Percentiles rank a stretch among this genome's conserved stretches.
Evolutionary conservation across 495 filamentous ascomycete species (phyloP).

Genomic region (Penicillium egyptiacum): DNA sequence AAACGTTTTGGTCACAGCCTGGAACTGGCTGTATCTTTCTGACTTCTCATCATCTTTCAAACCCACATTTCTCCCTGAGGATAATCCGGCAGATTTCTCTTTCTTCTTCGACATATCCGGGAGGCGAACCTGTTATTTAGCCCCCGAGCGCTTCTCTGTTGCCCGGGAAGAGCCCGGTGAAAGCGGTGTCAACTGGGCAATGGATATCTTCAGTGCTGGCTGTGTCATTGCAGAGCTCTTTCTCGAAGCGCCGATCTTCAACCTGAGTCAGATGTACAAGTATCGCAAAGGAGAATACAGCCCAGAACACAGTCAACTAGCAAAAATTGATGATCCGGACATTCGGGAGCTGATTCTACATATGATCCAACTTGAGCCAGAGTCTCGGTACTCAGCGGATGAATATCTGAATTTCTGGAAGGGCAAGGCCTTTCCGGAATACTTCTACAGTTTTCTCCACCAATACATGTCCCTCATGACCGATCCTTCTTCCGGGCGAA

Average conservation of each 20-base stretch:
- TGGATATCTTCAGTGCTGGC: conserved; percentile 98
- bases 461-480: conserved; percentile 97
- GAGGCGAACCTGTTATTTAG: conserved; percentile 90
- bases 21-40: conserved; percentile 98
- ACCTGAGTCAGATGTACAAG: conserved; percentile 87
- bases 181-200: conserved; percentile 78
- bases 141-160: conserved; percentile 85
- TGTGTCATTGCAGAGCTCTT: conserved; percentile 98
- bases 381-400: conserved; percentile 88
- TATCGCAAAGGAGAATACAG: conserved; percentile 93
- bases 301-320: conserved; percentile 72
- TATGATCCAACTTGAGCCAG: conserved; percentile 93
- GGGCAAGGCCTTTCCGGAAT: conserved; percentile 86
- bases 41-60: conserved; percentile 98
- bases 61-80: conserved; percentile 89
- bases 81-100: conserved; percentile 95
- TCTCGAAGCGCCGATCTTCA: conserved; percentile 92
- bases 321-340: conserved; percentile 83
- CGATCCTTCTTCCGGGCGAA: conserved; percentile 79
- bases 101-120: conserved; percentile 97
- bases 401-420: conserved; percentile 94
- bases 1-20: conserved; percentile 93
- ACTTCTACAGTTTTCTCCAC: conserved; percentile 96
- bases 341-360: conserved; percentile 84
- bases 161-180: conserved; percentile 65